A percentile compares a stretch with the other conserved stretches of the same genome.
These are phyloP conservation scores for Hymenoscyphus linearis DNA, from an alignment of 2,329 filamentous ascomycete genomes.

Conservation along the genomic window DNA sequence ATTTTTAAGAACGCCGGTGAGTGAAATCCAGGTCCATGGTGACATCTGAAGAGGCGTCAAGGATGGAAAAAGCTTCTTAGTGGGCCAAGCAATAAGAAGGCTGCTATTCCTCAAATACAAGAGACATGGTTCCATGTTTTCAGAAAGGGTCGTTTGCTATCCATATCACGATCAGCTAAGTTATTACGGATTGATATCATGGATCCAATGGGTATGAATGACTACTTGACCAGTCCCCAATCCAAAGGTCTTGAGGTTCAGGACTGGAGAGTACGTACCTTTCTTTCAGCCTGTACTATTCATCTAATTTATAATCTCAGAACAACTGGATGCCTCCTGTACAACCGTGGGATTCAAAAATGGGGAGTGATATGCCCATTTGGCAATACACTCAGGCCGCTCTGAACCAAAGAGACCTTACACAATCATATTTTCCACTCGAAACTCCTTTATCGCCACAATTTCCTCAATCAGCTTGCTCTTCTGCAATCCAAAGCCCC, in stretches of 20 bases:
- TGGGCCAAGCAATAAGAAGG: not conserved
- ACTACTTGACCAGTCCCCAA: not conserved
- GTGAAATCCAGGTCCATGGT: not conserved
- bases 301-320: not conserved
- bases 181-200: not conserved
- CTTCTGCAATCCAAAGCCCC: slow-evolving; percentile 6
- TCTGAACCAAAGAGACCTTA: slow-evolving; percentile 1
- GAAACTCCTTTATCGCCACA: not conserved
- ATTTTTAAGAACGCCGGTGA: not conserved
- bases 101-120: not conserved
- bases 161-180: not conserved
- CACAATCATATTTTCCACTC: not conserved
- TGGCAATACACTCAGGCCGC: slow-evolving; percentile 12
- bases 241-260: not conserved
- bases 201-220: slow-evolving; percentile 1
- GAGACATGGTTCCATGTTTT: not conserved
- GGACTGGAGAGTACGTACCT: slow-evolving; percentile 2
- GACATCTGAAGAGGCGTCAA: not conserved
- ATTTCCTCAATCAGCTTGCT: not conserved
- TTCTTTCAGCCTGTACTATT: not conserved
- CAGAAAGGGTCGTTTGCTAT: not conserved
- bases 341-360: slow-evolving; percentile 4
- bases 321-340: slow-evolving; percentile 6
- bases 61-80: not conserved
- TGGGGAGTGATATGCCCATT: slow-evolving; percentile 4